A percentile compares a stretch with the other conserved stretches of the same genome.
Conservation (phyloP, 2,329 filamentous ascomycete genomes). For the Fusarium nygamai region DNA sequence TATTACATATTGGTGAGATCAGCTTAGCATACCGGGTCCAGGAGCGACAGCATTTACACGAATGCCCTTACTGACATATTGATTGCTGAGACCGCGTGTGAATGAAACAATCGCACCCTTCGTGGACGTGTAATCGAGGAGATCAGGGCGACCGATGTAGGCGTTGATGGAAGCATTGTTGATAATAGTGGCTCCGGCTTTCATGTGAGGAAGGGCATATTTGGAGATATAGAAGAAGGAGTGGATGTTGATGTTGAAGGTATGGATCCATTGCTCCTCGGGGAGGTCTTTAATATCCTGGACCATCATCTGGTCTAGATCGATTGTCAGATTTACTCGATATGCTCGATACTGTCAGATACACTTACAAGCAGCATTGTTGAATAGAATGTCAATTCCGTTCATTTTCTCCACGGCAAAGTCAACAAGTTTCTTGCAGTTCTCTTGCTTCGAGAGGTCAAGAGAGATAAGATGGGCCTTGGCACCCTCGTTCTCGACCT, state of each 20-base stretch:
- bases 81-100: conserved; percentile 80
- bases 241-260: conserved; percentile 86
- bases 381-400: conserved; percentile 76
- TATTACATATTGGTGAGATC: too few relatives aligned
- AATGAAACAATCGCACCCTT: conserved; percentile 84
- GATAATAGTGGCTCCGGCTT: conserved; percentile 79
- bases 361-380: conserved; percentile 77
- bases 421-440: conserved; percentile 76
- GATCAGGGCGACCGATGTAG: conserved; percentile 81
- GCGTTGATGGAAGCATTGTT: conserved; percentile 88
- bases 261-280: conserved; percentile 82
- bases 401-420: conserved; percentile 73
- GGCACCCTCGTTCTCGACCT: conserved; percentile 72
- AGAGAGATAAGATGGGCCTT: conserved; percentile 72
- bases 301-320: conserved; percentile 66
- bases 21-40: conserved; percentile 61
- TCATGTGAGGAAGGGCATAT: conserved; percentile 79
- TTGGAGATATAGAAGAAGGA: conserved; percentile 84
- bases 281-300: conserved; percentile 75
- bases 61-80: conserved; percentile 76
- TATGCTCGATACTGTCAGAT: not conserved
- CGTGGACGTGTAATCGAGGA: conserved; percentile 84
- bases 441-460: conserved; percentile 72
- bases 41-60: conserved; percentile 81
- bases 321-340: not conserved